Base-by-base conservation (phyloP, 345 rosid genomes). In the Eucalyptus erythrocorys region DNA sequence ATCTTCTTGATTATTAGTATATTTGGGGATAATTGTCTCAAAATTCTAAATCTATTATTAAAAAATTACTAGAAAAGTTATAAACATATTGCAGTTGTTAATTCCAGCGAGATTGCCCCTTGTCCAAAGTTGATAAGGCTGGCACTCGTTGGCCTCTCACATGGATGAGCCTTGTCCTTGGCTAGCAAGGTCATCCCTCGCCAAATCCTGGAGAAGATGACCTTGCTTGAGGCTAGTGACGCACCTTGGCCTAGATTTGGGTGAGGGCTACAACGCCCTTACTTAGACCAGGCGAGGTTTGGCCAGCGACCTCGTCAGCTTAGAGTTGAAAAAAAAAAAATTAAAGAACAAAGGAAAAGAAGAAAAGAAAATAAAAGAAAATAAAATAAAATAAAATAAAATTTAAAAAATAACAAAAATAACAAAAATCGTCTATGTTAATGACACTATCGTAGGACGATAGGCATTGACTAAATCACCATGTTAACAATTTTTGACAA, bases 251-350 rank as follows among this genome's bases (percentile, higher is more conserved):
- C 7, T 61, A 30, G 32, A 26, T 61, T 12, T 61, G 34, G 34
- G 17, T 13, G 34, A 30, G 68, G 16, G 68, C 17, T 27, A 10
- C 32, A 13, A 12, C 2, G 32, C 68, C 68, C 32, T 61, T 30
- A 12, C 16, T 30, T 3, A 3, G 32, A 61, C 32, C 0, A 61
- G 0, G 34, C 68, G 4, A 27, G 32, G 2, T 30, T 61, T 10
- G 68, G 1, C 4, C 0, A 13, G 0, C 4, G 0, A 61, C 34
- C 32, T 61, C 0, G 7, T 1, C 0, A 0, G 16, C 32, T 13
- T 0, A 27, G 8, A 27, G 32, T 59, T 12, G 68, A 13, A 27
- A 61, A 57, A 27, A 61, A 57, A 57, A 59, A 61, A 55, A 55
- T 9, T 19, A 51, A 55, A 2, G 26, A 55, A 59, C 0, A 61